A percentile compares a stretch with the other conserved stretches of the same genome.
Evolutionary conservation across 2,329 filamentous ascomycete genomes (phyloP).

Genomic region (Biscogniauxia sp.): DNA sequence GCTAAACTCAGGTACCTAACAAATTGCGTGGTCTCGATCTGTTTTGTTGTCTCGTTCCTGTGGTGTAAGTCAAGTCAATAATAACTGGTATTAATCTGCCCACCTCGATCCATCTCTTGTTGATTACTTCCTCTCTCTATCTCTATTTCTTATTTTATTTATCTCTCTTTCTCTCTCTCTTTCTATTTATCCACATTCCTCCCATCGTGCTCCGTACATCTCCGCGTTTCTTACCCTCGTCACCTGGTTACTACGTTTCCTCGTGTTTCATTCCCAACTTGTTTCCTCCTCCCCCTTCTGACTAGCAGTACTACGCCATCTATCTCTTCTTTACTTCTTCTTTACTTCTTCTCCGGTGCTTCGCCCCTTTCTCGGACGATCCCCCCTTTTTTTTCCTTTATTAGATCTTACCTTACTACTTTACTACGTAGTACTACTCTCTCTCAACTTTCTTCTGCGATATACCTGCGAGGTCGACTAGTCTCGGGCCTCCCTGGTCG

Average conservation of each 20-base stretch:
- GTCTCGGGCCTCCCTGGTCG: constrained; percentile 3
- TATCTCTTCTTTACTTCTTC: constrained; percentile 5
- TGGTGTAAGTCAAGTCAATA: not conserved
- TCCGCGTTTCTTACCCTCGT: not conserved
- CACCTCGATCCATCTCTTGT: not conserved
- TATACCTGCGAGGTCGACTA: not conserved
- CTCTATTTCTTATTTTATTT: too few relatives aligned
- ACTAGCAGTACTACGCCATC: constrained; percentile 1
- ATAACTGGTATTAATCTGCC: not conserved
- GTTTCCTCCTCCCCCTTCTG: not conserved
- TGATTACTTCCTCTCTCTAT: not conserved
- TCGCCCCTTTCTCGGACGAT: not conserved
- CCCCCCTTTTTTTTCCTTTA: too few relatives aligned
- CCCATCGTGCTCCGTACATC: not conserved
- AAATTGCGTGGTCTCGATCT: constrained; percentile 1
- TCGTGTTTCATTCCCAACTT: constrained; percentile 8
- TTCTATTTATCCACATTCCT: not conserved
- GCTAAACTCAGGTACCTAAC: not conserved
- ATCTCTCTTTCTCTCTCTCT: not conserved
- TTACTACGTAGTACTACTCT: not conserved
- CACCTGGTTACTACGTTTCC: constrained; percentile 1
- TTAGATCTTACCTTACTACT: not conserved
- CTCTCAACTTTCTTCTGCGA: not conserved
- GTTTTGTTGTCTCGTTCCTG: not conserved
- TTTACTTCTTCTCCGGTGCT: not conserved